Evolutionary conservation across 352 stramenopile genomes (phyloP).

Genomic region (Phytophthora multivora): DNA sequence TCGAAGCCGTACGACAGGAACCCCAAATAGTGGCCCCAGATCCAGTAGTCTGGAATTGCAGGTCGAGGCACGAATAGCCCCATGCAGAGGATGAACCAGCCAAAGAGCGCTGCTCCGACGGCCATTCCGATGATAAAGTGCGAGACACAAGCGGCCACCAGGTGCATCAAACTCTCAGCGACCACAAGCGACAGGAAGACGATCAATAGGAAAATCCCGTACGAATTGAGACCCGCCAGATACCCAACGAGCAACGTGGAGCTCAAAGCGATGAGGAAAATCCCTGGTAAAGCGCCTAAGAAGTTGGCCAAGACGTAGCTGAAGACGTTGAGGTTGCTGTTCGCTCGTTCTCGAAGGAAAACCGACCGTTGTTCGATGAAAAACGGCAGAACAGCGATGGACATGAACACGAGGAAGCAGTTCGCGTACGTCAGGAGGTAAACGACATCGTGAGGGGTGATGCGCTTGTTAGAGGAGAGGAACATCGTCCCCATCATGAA

Average conservation of each 20-base stretch:
- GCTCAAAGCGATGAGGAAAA: constrained; percentile 61
- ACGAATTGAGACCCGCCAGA: constrained; percentile 55
- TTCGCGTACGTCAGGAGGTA: constrained; percentile 87
- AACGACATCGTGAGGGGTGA: constrained; percentile 40
- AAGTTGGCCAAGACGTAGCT: constrained; percentile 81
- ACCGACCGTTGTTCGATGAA: constrained; percentile 87
- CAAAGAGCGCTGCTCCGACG: constrained; percentile 70
- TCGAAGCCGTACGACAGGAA: constrained; percentile 87
- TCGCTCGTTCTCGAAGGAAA: constrained; percentile 75
- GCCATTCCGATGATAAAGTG: constrained; percentile 90
- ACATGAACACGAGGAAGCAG: constrained; percentile 93
- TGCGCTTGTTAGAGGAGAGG: constrained; percentile 32
- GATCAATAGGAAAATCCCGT: constrained; percentile 62
- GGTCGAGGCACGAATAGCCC: constrained; percentile 69
- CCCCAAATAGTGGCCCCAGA: constrained; percentile 80
- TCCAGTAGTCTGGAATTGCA: constrained; percentile 69
- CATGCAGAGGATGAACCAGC: constrained; percentile 85
- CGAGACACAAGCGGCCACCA: constrained; percentile 68
- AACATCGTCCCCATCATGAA: constrained; percentile 81
- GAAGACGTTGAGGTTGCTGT: constrained; percentile 61
- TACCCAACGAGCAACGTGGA: constrained; percentile 53
- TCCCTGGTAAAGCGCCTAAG: constrained; percentile 65
- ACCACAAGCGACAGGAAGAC: constrained; percentile 75
- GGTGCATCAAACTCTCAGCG: constrained; percentile 79
- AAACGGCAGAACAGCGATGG: constrained; percentile 81